Percentiles rank a stretch among this genome's conserved stretches.
phyloP scores from a whole-genome alignment of 2,329 filamentous ascomycete species.

The Hypoxylon sp. region DNA sequence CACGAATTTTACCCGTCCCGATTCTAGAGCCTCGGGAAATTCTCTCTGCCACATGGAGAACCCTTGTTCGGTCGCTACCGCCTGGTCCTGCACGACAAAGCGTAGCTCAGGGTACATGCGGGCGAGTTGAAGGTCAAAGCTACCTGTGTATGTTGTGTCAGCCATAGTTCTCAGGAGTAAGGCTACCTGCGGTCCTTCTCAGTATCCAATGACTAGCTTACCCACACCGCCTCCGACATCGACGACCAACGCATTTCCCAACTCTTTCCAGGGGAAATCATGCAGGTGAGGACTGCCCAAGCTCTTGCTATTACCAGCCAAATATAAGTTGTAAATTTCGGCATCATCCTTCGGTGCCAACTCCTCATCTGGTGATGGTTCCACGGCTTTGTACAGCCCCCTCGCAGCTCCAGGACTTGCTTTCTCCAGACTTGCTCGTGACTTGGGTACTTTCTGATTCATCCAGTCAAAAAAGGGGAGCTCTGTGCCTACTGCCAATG shows the following conservation, averaged over 20 bases:
- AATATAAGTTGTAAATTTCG: conserved; percentile 36
- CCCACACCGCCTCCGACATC: conserved; percentile 45
- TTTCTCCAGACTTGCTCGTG: conserved; percentile 32
- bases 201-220: conserved; percentile 22
- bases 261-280: conserved; percentile 43
- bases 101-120: conserved; percentile 39
- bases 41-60: conserved; percentile 39
- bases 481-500: conserved; percentile 36
- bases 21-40: conserved; percentile 41
- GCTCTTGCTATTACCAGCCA: conserved; percentile 43
- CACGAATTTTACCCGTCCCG: conserved; percentile 43
- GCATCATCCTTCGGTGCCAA: conserved; percentile 35
- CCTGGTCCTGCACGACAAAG: conserved; percentile 42
- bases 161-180: not conserved
- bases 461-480: conserved; percentile 41
- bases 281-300: conserved; percentile 41
- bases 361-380: conserved; percentile 33
- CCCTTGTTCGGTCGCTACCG: conserved; percentile 34
- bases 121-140: conserved; percentile 40
- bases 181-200: not conserved
- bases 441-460: conserved; percentile 37
- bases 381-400: conserved; percentile 27
- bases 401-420: conserved; percentile 40
- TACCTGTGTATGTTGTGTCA: conserved; percentile 25
- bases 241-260: conserved; percentile 38